phyloP scores from a whole-genome alignment of 2,329 filamentous ascomycete genomes.

The Coniochaeta prunicola region DNA sequence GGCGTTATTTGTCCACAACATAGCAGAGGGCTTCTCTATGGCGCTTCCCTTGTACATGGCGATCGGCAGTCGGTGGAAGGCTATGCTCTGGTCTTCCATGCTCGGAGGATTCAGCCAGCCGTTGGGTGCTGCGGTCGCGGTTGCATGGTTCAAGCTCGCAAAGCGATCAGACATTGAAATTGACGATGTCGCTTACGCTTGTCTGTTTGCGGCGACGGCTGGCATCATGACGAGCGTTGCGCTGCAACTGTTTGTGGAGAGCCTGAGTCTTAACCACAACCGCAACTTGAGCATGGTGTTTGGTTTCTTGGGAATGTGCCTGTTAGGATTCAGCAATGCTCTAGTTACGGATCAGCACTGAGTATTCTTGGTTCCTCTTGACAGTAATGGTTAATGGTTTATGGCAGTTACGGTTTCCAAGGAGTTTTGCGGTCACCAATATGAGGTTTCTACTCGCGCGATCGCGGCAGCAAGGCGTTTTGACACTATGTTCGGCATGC shows the following conservation, averaged over 20 bases:
- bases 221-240: constrained; percentile 96
- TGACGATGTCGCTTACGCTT: constrained; percentile 59
- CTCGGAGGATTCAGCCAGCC: constrained; percentile 86
- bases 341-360: constrained; percentile 55
- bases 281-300: constrained; percentile 70
- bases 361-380: constrained; percentile 4
- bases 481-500: not conserved
- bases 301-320: constrained; percentile 78
- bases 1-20: constrained; percentile 95
- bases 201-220: constrained; percentile 80
- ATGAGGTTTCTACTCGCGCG: not conserved
- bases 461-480: not conserved
- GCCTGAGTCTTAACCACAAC: constrained; percentile 73
- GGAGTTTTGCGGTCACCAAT: not conserved
- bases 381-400: not conserved
- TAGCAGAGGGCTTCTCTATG: constrained; percentile 93
- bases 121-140: constrained; percentile 75
- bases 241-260: constrained; percentile 82
- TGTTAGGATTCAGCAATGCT: constrained; percentile 79
- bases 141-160: constrained; percentile 75
- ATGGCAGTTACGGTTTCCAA: not conserved
- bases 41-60: constrained; percentile 90
- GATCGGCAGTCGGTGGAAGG: constrained; percentile 68
- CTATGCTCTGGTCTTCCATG: constrained; percentile 77
- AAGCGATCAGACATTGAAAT: constrained; percentile 39